Evolutionary conservation across 2,329 filamentous ascomycete species (phyloP).

Genomic region (Arthroderma sp.): DNA sequence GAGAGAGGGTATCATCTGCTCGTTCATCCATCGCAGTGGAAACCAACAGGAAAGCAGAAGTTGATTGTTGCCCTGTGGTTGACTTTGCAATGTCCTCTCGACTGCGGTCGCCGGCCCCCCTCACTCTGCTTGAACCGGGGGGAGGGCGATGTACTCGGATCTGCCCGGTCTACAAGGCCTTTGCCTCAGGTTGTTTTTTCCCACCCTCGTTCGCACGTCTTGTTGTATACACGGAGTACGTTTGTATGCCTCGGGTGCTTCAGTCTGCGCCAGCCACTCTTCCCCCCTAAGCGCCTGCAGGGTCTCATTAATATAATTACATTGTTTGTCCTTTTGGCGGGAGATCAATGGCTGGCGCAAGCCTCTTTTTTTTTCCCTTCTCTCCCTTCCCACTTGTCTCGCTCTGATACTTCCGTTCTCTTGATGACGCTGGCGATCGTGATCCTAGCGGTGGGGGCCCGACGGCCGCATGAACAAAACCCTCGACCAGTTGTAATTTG

Average conservation of each 20-base stretch:
- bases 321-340: neutral
- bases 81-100: slow-evolving; percentile 3
- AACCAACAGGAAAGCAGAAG: neutral
- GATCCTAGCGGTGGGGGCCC: slow-evolving; percentile 2
- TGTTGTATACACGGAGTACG: too few relatives aligned
- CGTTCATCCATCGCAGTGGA: neutral
- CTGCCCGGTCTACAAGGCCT: neutral
- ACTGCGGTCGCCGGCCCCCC: neutral
- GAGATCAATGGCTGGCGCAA: neutral
- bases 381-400: too few relatives aligned
- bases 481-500: neutral
- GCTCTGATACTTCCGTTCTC: neutral
- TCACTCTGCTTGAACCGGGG: neutral
- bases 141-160: neutral
- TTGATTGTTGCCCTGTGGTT: neutral
- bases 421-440: slow-evolving; percentile 1
- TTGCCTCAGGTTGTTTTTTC: neutral
- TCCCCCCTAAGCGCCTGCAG: neutral
- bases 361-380: neutral
- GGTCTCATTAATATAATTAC: neutral
- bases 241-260: neutral
- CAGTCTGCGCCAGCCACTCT: neutral
- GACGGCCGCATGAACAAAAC: slow-evolving; percentile 3
- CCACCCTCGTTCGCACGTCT: neutral
- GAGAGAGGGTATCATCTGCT: neutral